Base-by-base conservation (phyloP, 2,329 filamentous ascomycete genomes). In the Fusarium aywerte region DNA sequence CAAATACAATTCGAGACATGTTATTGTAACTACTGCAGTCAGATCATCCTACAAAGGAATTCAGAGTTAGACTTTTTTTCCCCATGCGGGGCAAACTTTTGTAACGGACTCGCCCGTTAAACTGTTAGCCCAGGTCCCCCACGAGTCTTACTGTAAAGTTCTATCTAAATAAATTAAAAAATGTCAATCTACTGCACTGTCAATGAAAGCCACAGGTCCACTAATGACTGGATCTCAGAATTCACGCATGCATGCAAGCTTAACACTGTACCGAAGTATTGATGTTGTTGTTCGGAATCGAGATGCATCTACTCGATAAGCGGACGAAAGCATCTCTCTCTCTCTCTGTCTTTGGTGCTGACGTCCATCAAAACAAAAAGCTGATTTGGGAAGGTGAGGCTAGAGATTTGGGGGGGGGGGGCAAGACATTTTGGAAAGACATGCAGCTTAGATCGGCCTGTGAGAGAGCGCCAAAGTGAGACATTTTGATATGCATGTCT, bases 401-500 rank as follows among this genome's bases (percentile, higher is more conserved):
- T 60, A 49, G 21, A 49, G 18, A 49, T n/a, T 40, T 65, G 62
- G 53, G 43, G 56, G 43, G 48, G 65, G 62, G 53, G 43, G 56
- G 43, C 51, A 66, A 73, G 74, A 74, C 71, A 72, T 67, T 59
- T 67, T 59, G 3, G 56, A 69, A 62, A 72, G 65, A 71, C 71
- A 70, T 57, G 56, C 62, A 63, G 44, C 39, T 40, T 56, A 74
- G 71, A 77, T 76, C 62, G 74, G 43, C 76, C 78, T 78, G 69
- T 79, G 73, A 74, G 77, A 77, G 73, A 61, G 59, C 47, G 64
- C 50, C 49, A 64, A 59, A 76, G 71, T 76, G 71, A 80, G 78
- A 80, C 78, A 80, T 75, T 70, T 23, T 67, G 68, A 66, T 61
- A 69, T 72, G 74, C 70, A 76, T 75, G 74, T 76, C 75, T 65